Evolutionary conservation across 75 land plant genomes (phyloP).

Genomic region (Azolla pinnata): DNA sequence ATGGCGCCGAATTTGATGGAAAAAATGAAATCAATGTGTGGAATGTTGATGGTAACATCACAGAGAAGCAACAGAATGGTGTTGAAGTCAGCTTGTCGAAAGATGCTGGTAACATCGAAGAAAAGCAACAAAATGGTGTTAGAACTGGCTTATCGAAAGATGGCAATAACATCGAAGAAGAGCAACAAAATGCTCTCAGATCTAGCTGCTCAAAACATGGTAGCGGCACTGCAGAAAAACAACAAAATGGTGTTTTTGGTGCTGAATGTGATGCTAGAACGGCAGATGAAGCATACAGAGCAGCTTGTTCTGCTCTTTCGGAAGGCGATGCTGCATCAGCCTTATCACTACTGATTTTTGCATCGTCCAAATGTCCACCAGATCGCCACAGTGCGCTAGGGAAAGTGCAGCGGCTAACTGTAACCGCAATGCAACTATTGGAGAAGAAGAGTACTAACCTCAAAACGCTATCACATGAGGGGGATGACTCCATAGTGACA

Average conservation of each 20-base stretch:
- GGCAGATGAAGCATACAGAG: conserved; percentile 49
- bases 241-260: too few relatives aligned
- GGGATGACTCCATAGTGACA: too few relatives aligned
- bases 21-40: too few relatives aligned
- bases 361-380: conserved; percentile 45
- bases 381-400: conserved; percentile 40
- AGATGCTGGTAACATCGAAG: background rate
- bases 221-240: background rate
- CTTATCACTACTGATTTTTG: conserved; percentile 22
- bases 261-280: conserved; percentile 20
- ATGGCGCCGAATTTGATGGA: too few relatives aligned
- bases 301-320: conserved; percentile 44
- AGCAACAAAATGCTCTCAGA: background rate
- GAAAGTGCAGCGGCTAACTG: conserved; percentile 41
- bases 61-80: too few relatives aligned
- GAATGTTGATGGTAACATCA: too few relatives aligned
- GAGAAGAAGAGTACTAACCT: conserved; percentile 10
- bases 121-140: background rate
- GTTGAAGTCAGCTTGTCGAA: background rate
- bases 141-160: background rate
- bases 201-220: background rate
- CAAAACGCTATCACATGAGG: too few relatives aligned
- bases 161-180: background rate
- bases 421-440: conserved; percentile 32
- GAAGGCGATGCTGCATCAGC: conserved; percentile 42